Evolutionary conservation across 1,139 yeast species (phyloP), one percentile per base, ranked within the genome.

Genomic region (Kurtzmaniella quercitrusa): DNA sequence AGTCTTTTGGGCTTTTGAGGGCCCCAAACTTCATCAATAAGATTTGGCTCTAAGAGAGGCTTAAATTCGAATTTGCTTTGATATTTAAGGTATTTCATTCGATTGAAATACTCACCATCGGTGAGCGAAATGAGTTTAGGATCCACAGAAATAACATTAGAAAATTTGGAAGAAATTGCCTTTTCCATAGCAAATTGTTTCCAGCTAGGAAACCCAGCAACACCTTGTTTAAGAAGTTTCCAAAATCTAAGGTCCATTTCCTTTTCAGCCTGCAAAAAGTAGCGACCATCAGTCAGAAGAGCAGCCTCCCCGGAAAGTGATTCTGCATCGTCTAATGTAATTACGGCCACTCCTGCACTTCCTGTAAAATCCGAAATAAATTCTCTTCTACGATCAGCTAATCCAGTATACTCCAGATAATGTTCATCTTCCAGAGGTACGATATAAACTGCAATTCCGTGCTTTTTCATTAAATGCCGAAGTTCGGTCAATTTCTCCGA

Each of bases 401-500:
- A 55, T 0, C 81, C 69, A 0, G 81, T 74, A 48, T 76, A 71
- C 47, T 78, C 83, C 12, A 78, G 70, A 48, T 73, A 80, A 52
- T 78, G 84, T 47, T 77, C 81, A 53, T 78, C 84, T 51, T 76
- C 82, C n/a, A 79, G 72, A 2, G 84, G 82, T 6, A 78, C 63
- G 26, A 78, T 66, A 50, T 78, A 78, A 2, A 76, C 80, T 3
- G 74, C 75, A 18, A 78, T 63, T 1, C 67, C 62, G 48, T 67
- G 53, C 9, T 58, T 45, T 38, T 53, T 59, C 83, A 78, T 78
- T 42, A 65, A 55, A 26, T 53, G 44, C 35, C 82, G 60, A 38
- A 78, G 54, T 14, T 51, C 48, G 2, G 32, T 38, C 35, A 77
- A 62, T 47, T 59, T 68, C 15, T 61, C 63, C 2, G 41, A 50